Base-by-base conservation (phyloP, 2,329 filamentous ascomycete species). In the Rugonectria rugulosa region DNA sequence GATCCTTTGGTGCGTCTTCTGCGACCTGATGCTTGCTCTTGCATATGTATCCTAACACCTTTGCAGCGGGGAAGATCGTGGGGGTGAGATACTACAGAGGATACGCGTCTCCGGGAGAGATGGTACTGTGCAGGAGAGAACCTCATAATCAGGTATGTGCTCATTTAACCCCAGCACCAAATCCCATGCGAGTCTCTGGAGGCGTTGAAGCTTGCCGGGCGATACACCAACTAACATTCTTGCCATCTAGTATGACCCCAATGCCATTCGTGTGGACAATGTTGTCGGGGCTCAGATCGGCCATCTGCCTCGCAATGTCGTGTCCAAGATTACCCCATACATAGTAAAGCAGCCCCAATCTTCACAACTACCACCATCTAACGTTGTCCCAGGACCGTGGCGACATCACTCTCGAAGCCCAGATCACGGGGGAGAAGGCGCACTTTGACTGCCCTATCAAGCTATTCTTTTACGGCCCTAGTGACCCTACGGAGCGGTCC, bases 211-310 rank as follows among this genome's bases (percentile, higher is more conserved):
- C 15, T 15, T 8, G 6, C 37, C 8, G 12, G 14, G 27, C 17
- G 24, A 41, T 23, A 7, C 11, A 29, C 11, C 43, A 45, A 50
- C 47, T 56, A 26, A 56, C 37, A 20, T n/a, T 7, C 15, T 17
- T 15, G 19, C 23, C 15, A 9, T 5, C n/a, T 47, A 77, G 62
- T 90, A 89, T 68, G 90, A 95, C 68, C 60, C 63, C 6, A 95
- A 95, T 73, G 91, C 91, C 0, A 91, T 96, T 53, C 84, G 86
- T 5, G 84, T 96, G 2, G 81, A 90, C 65, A 96, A 95, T 70
- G 90, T 93, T 12, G 82, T 89, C 67, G 83, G 85, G 14, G 71
- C 73, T 7, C 91, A 96, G 66, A 90, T 96, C 64, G 92, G 92
- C 1, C 91, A 96, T 72, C 78, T 96, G 34, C 88, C 90, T 6